Evolutionary conservation across 1,284 basidiomycete genomes (phyloP).

Genomic region (Trichosporon sp.): DNA sequence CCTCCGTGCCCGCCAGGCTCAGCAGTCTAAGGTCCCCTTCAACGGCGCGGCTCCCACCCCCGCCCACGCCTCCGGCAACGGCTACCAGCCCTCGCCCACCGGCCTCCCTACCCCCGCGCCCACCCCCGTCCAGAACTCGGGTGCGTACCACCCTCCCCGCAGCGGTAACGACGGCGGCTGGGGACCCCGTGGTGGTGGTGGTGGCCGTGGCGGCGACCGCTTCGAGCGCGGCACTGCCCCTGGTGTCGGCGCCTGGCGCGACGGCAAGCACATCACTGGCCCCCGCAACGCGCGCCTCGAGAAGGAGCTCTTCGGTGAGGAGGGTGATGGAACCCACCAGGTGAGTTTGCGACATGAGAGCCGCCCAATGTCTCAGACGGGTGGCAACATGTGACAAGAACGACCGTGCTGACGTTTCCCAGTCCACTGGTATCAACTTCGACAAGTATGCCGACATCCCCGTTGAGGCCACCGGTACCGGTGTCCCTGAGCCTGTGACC

Average conservation of each 20-base stretch:
- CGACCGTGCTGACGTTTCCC: slow-evolving; percentile 55
- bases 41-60: slow-evolving; percentile 26
- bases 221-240: slow-evolving; percentile 50
- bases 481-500: slow-evolving; percentile 87
- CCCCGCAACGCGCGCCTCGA: slow-evolving; percentile 79
- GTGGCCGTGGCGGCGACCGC: slow-evolving; percentile 52
- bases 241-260: slow-evolving; percentile 81
- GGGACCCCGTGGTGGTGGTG: slow-evolving; percentile 55
- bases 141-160: slow-evolving; percentile 57
- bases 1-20: slow-evolving; percentile 57
- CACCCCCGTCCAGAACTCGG: slow-evolving; percentile 38
- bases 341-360: slow-evolving; percentile 24
- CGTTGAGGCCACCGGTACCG: slow-evolving; percentile 93
- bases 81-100: slow-evolving; percentile 37
- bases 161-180: slow-evolving; percentile 53
- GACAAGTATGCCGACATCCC: slow-evolving; percentile 99
- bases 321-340: slow-evolving; percentile 61
- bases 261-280: slow-evolving; percentile 79
- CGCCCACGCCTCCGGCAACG: slow-evolving; percentile 25
- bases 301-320: slow-evolving; percentile 92
- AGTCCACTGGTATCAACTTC: slow-evolving; percentile 98
- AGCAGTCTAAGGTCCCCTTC: slow-evolving; percentile 20
- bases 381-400: slow-evolving; percentile 3
- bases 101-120: slow-evolving; percentile 45
- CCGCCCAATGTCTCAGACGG: neutral